These are phyloP conservation scores for Phylloporus gajari DNA, from an alignment of 1,284 basidiomycete genomes.

Conservation along the genomic window DNA sequence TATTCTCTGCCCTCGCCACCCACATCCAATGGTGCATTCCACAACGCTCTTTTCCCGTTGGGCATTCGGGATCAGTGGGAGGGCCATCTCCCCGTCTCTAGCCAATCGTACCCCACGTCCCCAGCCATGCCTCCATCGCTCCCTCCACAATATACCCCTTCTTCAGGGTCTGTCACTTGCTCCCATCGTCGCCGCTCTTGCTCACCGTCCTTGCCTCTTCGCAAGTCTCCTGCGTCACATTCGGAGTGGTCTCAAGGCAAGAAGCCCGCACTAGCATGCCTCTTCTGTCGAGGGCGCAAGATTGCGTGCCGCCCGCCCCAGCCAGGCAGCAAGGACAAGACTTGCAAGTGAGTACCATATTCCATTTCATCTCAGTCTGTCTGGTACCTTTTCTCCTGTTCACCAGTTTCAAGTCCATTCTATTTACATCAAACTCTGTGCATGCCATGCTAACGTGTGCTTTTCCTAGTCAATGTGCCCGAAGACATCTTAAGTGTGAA, in stretches of 20 bases:
- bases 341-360: slow-evolving; percentile 67
- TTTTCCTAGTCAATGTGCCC: slow-evolving; percentile 65
- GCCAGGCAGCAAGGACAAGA: slow-evolving; percentile 60
- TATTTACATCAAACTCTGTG: neutral
- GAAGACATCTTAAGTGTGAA: slow-evolving; percentile 66
- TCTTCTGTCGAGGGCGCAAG: slow-evolving; percentile 71
- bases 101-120: slow-evolving; percentile 26
- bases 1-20: slow-evolving; percentile 26
- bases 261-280: slow-evolving; percentile 67
- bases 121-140: slow-evolving; percentile 13
- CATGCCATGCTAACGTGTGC: slow-evolving; percentile 35
- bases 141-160: slow-evolving; percentile 26
- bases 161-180: slow-evolving; percentile 24
- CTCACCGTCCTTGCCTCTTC: slow-evolving; percentile 35
- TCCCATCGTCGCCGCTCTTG: slow-evolving; percentile 33
- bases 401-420: slow-evolving; percentile 14
- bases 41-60: neutral
- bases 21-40: slow-evolving; percentile 25
- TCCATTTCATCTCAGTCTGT: neutral
- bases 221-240: slow-evolving; percentile 34
- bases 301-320: slow-evolving; percentile 70
- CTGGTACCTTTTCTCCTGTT: slow-evolving; percentile 1
- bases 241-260: slow-evolving; percentile 45
- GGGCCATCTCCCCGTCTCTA: slow-evolving; percentile 12
- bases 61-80: slow-evolving; percentile 36